Evolutionary conservation across 345 rosid species (phyloP).

Genomic region (Camelina hispida): DNA sequence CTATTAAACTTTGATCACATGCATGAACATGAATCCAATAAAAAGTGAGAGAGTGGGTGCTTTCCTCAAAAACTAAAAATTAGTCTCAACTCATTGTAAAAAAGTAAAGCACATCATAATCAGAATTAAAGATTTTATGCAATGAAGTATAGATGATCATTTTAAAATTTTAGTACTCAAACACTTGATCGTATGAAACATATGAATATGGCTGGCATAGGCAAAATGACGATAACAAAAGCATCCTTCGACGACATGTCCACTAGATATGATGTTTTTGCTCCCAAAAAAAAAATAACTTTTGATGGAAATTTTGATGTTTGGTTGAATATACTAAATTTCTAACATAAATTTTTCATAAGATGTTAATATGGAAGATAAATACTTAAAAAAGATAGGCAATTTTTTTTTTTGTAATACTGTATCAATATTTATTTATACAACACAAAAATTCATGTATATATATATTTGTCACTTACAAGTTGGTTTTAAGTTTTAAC

Average conservation of each 20-base stretch:
- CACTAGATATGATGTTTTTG: neutral
- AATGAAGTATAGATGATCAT: neutral
- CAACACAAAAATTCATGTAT: too few species aligned
- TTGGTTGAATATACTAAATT: too few species aligned
- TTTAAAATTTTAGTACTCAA: neutral
- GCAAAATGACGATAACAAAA: neutral
- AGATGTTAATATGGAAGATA: too few species aligned
- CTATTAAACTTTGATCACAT: slow-evolving; percentile 13
- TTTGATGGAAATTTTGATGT: neutral
- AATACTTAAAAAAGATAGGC: too few species aligned
- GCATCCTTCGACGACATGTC: neutral
- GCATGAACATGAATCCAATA: slow-evolving; percentile 34
- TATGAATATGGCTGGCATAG: too few species aligned
- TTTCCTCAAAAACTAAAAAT: slow-evolving; percentile 5
- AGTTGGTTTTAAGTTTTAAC: neutral
- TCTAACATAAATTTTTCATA: too few species aligned
- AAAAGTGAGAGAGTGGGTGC: slow-evolving; percentile 6
- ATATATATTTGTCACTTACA: too few species aligned
- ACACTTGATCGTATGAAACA: too few species aligned
- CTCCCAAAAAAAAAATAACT: neutral
- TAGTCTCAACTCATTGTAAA: neutral
- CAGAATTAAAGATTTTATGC: neutral
- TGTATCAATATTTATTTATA: neutral
- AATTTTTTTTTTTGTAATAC: too few species aligned
- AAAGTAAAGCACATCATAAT: slow-evolving; percentile 3